These are phyloP conservation scores for Pleurozium schreberi DNA, from an alignment of 225 moss, liverwort and hornwort genomes.

Conservation along the genomic window DNA sequence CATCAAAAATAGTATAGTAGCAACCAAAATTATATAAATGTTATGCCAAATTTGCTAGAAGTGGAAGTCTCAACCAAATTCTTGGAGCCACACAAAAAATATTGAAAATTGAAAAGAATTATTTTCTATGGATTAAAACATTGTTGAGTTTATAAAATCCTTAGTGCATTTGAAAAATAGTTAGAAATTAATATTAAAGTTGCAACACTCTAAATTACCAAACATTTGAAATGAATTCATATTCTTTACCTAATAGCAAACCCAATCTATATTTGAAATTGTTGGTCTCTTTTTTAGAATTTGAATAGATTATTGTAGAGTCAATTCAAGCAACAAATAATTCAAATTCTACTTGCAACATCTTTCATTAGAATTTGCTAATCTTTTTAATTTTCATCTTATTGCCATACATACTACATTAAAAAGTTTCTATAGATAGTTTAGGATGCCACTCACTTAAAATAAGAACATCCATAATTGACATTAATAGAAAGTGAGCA, in stretches of 20 bases:
- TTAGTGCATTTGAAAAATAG: neutral
- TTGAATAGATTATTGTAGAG: neutral
- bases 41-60: neutral
- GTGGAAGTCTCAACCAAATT: neutral
- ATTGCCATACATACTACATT: fast-evolving
- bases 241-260: neutral
- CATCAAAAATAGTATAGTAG: neutral
- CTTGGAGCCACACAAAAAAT: neutral
- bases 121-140: neutral
- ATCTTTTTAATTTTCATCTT: no score
- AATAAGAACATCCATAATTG: neutral
- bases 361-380: neutral
- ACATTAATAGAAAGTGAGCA: neutral
- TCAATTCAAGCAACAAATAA: neutral
- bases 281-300: fast-evolving
- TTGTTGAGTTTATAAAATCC: neutral
- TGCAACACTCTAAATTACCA: fast-evolving
- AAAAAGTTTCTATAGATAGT: neutral
- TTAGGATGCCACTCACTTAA: neutral
- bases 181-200: neutral
- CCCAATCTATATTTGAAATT: neutral
- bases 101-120: neutral
- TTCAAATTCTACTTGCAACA: neutral
- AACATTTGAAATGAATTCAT: neutral
- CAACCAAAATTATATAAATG: neutral